Evolutionary conservation across 2,329 filamentous ascomycete genomes (phyloP).

Genomic region (Penicillium corylophilum): DNA sequence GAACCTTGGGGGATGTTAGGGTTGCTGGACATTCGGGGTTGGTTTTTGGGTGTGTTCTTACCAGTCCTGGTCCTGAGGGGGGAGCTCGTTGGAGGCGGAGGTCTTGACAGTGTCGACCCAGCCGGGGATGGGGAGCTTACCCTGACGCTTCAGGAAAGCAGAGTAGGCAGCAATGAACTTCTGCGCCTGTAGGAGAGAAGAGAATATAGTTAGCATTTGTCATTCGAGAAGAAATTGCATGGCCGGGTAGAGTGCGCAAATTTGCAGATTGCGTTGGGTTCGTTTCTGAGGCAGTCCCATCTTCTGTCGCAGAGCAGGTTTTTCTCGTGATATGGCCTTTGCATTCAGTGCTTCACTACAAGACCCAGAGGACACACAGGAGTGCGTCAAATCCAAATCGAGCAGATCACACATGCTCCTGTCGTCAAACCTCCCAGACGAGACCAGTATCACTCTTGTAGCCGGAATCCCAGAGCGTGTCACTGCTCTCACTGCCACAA

Average conservation of each 20-base stretch:
- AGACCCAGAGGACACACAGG: background rate
- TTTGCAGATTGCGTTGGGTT: conserved; percentile 21
- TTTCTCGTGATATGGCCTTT: conserved; percentile 1
- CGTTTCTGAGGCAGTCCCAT: conserved; percentile 18
- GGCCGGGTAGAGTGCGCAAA: conserved; percentile 13
- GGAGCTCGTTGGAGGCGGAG: conserved; percentile 92
- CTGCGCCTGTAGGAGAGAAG: conserved; percentile 52
- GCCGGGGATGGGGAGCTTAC: conserved; percentile 66
- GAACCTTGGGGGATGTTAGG: conserved; percentile 49
- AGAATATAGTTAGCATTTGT: conserved; percentile 20
- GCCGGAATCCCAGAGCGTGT: background rate
- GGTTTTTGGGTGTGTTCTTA: conserved; percentile 56
- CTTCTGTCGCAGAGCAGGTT: conserved; percentile 13
- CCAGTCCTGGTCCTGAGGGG: conserved; percentile 98
- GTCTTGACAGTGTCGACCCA: conserved; percentile 99
- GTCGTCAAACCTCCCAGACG: background rate
- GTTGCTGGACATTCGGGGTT: background rate
- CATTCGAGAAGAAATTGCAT: conserved; percentile 6
- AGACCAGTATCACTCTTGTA: background rate
- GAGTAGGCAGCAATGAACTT: conserved; percentile 69
- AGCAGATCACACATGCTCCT: background rate
- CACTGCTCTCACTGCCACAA: conserved; percentile 5
- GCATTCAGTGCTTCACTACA: background rate
- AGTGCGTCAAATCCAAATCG: background rate
- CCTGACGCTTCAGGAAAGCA: conserved; percentile 69